These are phyloP conservation scores for Podospora pseudopauciseta DNA, from an alignment of 495 filamentous ascomycete species.

Conservation along the genomic window DNA sequence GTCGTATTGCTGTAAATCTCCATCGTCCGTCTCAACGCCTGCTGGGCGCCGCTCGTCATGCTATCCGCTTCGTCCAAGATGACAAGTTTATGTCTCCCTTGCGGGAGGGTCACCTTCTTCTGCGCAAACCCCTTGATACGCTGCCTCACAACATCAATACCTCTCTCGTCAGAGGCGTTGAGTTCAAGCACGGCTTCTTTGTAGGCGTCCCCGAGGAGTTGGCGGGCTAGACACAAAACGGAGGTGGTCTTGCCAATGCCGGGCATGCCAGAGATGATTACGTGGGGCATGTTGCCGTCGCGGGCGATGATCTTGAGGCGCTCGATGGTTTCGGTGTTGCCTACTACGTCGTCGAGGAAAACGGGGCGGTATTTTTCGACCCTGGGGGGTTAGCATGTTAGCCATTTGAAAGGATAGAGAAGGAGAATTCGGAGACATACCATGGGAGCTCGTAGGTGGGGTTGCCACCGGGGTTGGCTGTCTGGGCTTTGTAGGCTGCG, in stretches of 20 bases:
- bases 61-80: slow-evolving; percentile 97
- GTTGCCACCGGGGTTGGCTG: slow-evolving; percentile 58
- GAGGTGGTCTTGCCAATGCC: slow-evolving; percentile 99
- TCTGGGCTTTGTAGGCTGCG: slow-evolving; percentile 61
- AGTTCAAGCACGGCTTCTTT: slow-evolving; percentile 97
- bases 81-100: slow-evolving; percentile 89
- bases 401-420: neutral
- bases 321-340: slow-evolving; percentile 96
- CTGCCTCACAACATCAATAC: slow-evolving; percentile 97
- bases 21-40: slow-evolving; percentile 94
- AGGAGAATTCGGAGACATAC: slow-evolving; percentile 46
- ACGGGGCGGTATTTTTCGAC: slow-evolving; percentile 97
- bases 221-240: slow-evolving; percentile 86
- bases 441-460: slow-evolving; percentile 86
- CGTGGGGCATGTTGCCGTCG: slow-evolving; percentile 98
- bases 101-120: slow-evolving; percentile 95
- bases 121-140: slow-evolving; percentile 98
- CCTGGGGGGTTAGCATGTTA: slow-evolving; percentile 49
- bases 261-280: slow-evolving; percentile 99
- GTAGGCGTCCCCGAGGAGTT: slow-evolving; percentile 88
- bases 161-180: slow-evolving; percentile 94
- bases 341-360: slow-evolving; percentile 93
- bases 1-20: slow-evolving; percentile 98
- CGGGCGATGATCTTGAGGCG: slow-evolving; percentile 97
- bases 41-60: slow-evolving; percentile 96